Evolutionary conservation across 108 stramenopile genomes (phyloP), one percentile per base, ranked within the genome.

Genomic region (Chaetoceros muelleri): DNA sequence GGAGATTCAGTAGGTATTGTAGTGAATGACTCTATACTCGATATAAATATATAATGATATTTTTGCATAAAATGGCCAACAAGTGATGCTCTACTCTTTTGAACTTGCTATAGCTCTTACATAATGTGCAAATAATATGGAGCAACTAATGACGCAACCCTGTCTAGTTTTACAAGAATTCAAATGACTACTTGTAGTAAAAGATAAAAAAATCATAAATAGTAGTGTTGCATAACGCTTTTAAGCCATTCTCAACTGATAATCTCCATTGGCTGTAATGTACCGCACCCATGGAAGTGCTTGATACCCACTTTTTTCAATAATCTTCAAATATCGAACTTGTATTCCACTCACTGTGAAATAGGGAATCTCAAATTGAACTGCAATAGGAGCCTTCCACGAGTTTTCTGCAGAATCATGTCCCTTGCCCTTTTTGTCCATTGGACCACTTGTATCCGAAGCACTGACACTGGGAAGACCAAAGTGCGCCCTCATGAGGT

Each of bases 261-360:
- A 99, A 74, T 96, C 90, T 20, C 98, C 98, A 69, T 97, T 95
- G 56, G 90, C 95, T 22, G 98, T 99, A 73, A 99, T 98, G 69
- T 99, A 99, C 51, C 99, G 83, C 7, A 99, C 99, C 99, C 99
- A 99, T 10, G 99, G 99, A 59, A 98, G 58, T 13, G 99, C 99
- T 66, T 95, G 93, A 74, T 98, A 99, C 17, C 99, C 99, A 70
- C 91, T 94, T 65, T 87, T 94, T 76, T 99, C 99, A 65, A 98
- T 98, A 55, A 99, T 97, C 75, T 98, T 98, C 57, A 99, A 77
- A 75, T 99, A 99, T 21, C 99, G 82, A 18, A 99, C 99, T 70
- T 98, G 97, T 53, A 99, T 96, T 21, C 99, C 99, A 25, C 85
- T 88, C 13, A 98, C 97, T 0, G 99, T 99, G 68, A 99, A 99